Evolutionary conservation across 139 green algal species (phyloP).

Genomic region (Tetradesmus lagerheimii): DNA sequence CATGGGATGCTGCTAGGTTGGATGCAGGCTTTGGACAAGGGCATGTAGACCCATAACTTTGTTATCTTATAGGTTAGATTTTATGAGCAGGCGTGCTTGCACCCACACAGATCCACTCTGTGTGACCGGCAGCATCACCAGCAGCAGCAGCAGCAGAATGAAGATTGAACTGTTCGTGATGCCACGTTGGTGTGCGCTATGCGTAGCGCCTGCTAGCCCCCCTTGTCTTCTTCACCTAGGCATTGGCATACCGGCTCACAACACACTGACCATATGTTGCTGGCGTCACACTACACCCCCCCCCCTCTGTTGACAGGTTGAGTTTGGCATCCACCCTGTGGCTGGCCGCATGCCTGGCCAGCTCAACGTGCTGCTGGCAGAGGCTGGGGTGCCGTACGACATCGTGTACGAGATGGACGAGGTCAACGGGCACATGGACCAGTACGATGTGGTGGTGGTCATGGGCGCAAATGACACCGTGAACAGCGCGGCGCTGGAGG

Average conservation of each 20-base stretch:
- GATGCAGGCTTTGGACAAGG: no score
- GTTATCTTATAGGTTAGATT: no score
- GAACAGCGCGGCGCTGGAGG: conserved; percentile 89
- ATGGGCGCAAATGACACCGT: conserved; percentile 88
- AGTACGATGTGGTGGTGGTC: conserved; percentile 51
- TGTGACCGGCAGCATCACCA: no score
- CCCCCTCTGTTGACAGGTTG: conserved; percentile 40
- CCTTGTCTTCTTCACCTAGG: no score
- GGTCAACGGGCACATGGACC: conserved; percentile 74
- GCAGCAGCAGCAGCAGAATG: no score
- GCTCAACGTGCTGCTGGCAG: conserved; percentile 95
- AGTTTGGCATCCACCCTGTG: conserved; percentile 91
- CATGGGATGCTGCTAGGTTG: no score
- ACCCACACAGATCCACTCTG: no score
- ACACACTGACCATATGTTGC: background rate
- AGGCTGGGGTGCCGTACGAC: conserved; percentile 88
- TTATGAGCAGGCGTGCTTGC: no score
- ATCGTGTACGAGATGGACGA: conserved; percentile 75
- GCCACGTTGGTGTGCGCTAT: no score
- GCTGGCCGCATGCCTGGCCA: conserved; percentile 71
- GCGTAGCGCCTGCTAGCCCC: no score
- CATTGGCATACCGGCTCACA: background rate
- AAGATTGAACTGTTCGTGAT: no score
- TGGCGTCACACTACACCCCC: background rate
- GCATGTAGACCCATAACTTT: no score